These are phyloP conservation scores for Phytopythium ostracodes DNA, from an alignment of 352 stramenopile species.

Conservation along the genomic window DNA sequence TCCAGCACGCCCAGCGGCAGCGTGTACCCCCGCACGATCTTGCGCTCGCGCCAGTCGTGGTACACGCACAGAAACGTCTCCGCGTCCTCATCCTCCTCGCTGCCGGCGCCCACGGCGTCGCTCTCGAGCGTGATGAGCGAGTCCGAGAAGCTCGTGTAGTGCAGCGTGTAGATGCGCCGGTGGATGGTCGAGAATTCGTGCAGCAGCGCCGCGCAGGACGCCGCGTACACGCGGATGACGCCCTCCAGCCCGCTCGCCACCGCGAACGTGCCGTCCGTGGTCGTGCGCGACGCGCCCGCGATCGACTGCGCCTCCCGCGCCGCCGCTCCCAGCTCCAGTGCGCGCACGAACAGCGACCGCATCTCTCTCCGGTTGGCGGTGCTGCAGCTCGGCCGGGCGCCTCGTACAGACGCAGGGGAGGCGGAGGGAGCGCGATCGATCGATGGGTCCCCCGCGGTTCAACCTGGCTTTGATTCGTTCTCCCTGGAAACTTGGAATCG, in stretches of 20 bases:
- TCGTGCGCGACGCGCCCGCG: constrained; percentile 53
- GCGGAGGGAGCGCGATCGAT: neutral
- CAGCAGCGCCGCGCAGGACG: constrained; percentile 65
- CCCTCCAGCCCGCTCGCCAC: constrained; percentile 55
- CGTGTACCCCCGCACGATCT: constrained; percentile 80
- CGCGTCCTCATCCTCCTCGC: constrained; percentile 32
- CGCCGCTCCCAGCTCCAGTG: constrained; percentile 35
- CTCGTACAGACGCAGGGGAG: too few species aligned
- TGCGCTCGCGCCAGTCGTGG: constrained; percentile 80
- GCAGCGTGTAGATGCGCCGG: constrained; percentile 54
- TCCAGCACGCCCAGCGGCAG: constrained; percentile 74
- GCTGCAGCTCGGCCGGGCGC: too few species aligned
- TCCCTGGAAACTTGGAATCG: too few species aligned
- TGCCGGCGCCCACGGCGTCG: constrained; percentile 12
- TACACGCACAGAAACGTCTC: constrained; percentile 87
- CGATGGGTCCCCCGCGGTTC: neutral
- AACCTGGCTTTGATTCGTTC: neutral
- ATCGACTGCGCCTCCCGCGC: constrained; percentile 41
- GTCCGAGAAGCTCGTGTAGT: constrained; percentile 86
- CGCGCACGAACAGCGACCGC: constrained; percentile 69
- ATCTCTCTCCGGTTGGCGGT: constrained; percentile 17
- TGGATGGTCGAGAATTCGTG: constrained; percentile 84
- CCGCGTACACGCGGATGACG: constrained; percentile 78
- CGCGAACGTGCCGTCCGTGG: constrained; percentile 68
- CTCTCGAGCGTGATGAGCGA: constrained; percentile 84